These are phyloP conservation scores for Toxicodendron radicans DNA, from an alignment of 345 rosid genomes.

Conservation along the genomic window DNA sequence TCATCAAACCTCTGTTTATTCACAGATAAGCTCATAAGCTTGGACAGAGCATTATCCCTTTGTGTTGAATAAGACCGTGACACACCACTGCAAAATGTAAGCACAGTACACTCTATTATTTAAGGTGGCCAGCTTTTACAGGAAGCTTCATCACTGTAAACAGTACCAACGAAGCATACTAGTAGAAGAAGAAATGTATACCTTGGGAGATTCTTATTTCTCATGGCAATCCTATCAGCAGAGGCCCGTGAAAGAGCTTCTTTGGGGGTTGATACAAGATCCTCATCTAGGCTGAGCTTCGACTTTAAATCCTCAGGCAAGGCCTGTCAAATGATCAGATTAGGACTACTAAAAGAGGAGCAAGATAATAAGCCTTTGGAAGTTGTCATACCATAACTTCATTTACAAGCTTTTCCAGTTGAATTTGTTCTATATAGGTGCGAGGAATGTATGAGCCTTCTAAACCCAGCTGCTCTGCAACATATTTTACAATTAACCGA, in stretches of 20 bases:
- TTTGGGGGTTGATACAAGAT: constrained; percentile 77
- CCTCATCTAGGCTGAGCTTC: constrained; percentile 87
- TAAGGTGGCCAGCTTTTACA: not conserved
- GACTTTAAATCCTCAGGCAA: constrained; percentile 80
- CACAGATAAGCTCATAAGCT: constrained; percentile 40
- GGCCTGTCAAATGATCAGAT: constrained; percentile 47
- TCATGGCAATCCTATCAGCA: constrained; percentile 66
- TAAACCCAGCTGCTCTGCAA: constrained; percentile 76
- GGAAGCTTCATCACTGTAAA: not conserved
- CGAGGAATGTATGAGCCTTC: constrained; percentile 83
- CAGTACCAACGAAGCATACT: not conserved
- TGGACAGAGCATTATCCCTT: constrained; percentile 65
- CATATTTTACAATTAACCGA: constrained; percentile 52
- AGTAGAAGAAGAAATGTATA: constrained; percentile 31
- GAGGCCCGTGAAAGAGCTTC: constrained; percentile 72
- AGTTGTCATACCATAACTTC: constrained; percentile 74
- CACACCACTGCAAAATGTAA: constrained; percentile 56
- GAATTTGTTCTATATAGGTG: constrained; percentile 89
- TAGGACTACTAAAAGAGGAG: constrained; percentile 16
- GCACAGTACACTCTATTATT: constrained; percentile 19
- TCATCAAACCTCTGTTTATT: constrained; percentile 48
- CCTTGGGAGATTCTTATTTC: constrained; percentile 72
- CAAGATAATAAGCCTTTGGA: constrained; percentile 11
- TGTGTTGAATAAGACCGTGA: constrained; percentile 90
- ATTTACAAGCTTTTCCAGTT: constrained; percentile 77